These are phyloP conservation scores for Glaciozyma martinii DNA, from an alignment of 768 basidiomycete genomes.

Conservation along the genomic window DNA sequence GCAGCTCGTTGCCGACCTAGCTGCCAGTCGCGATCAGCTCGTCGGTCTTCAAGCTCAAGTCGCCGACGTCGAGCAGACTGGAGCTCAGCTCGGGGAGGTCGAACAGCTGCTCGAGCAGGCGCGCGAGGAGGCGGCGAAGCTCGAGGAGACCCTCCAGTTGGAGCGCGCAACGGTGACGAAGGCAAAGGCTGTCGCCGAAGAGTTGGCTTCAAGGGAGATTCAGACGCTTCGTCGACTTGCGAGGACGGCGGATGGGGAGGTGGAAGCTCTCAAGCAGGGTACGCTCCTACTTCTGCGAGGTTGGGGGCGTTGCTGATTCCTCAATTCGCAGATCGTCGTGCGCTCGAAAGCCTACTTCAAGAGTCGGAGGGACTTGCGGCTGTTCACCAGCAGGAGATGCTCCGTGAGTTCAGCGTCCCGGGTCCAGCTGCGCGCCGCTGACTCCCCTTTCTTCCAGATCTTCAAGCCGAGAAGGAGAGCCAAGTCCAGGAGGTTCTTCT, in stretches of 20 bases:
- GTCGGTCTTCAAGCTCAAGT: not conserved
- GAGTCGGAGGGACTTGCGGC: not conserved
- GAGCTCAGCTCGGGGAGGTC: not conserved
- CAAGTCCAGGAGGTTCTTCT: slow-evolving; percentile 9
- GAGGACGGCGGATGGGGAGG: slow-evolving; percentile 15
- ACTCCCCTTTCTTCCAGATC: too few relatives aligned
- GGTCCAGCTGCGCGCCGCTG: too few relatives aligned
- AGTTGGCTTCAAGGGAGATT: slow-evolving; percentile 16
- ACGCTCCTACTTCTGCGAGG: too few relatives aligned
- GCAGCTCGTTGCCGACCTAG: not conserved
- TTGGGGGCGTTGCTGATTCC: too few relatives aligned
- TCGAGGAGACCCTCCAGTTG: not conserved
- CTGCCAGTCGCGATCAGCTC: too few relatives aligned
- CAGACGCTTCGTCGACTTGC: slow-evolving; percentile 19
- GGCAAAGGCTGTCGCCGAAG: not conserved
- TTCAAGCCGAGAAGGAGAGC: not conserved
- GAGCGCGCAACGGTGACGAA: not conserved
- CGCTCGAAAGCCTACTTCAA: not conserved
- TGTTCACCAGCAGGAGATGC: not conserved
- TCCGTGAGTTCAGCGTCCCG: not conserved
- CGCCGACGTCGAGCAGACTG: too few relatives aligned
- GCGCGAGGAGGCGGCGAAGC: not conserved
- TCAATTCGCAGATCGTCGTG: too few relatives aligned
- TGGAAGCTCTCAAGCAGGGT: slow-evolving; percentile 1
- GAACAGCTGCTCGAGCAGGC: slow-evolving; percentile 1